A percentile compares a stretch with the other conserved stretches of the same genome.
These are phyloP conservation scores for Colletotrichum sp. DNA, from an alignment of 2,329 filamentous ascomycete genomes.

Conservation along the genomic window DNA sequence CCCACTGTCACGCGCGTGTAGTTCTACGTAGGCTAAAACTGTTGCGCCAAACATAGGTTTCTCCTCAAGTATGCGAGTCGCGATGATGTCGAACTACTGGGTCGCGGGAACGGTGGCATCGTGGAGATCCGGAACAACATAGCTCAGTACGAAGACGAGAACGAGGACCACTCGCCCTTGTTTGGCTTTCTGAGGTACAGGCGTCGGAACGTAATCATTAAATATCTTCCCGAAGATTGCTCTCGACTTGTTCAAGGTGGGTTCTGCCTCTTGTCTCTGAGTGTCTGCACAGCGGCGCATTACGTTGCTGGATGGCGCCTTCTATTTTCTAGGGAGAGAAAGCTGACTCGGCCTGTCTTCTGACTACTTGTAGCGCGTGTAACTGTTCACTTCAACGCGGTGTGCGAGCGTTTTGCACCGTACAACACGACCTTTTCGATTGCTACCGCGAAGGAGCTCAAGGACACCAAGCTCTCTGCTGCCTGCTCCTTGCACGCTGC, in stretches of 20 bases:
- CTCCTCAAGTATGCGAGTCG: conserved; percentile 89
- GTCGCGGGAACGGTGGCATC: conserved; percentile 80
- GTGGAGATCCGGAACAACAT: conserved; percentile 82
- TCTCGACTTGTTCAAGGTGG: conserved; percentile 91
- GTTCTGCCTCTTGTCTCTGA: conserved; percentile 30
- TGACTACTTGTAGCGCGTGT: conserved; percentile 70
- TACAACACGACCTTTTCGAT: conserved; percentile 88
- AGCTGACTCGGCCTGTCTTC: conserved; percentile 13
- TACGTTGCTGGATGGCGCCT: not conserved
- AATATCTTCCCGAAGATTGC: conserved; percentile 89
- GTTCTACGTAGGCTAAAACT: conserved; percentile 2
- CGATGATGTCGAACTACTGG: conserved; percentile 84
- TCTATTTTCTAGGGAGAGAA: conserved; percentile 10
- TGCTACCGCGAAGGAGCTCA: conserved; percentile 75
- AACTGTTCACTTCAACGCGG: conserved; percentile 71
- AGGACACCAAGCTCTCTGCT: conserved; percentile 85
- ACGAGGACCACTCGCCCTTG: conserved; percentile 76
- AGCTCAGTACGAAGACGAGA: conserved; percentile 65
- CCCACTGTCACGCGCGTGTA: conserved; percentile 1
- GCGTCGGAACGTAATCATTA: conserved; percentile 87
- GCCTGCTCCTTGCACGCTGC: conserved; percentile 90
- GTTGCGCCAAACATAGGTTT: conserved; percentile 67
- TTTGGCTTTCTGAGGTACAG: conserved; percentile 93
- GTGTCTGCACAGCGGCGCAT: not conserved
- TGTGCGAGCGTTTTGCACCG: conserved; percentile 78